Evolutionary conservation across 2,329 filamentous ascomycete genomes (phyloP), one percentile per base, ranked within the genome.

Genomic region (Helicocarpus griseus): DNA sequence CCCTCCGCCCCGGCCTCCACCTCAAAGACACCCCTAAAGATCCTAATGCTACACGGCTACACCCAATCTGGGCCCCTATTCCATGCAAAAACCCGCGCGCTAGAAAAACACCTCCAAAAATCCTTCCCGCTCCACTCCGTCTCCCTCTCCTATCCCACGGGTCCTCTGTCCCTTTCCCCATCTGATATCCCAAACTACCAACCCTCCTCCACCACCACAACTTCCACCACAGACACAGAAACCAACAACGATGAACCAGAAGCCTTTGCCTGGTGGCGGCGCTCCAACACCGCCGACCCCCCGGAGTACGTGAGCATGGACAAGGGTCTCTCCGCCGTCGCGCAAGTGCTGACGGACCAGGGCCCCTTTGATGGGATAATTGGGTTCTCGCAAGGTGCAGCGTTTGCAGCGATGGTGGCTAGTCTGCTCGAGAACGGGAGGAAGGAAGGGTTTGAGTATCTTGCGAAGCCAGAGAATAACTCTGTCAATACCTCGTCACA

Each of bases 1-100:
- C 21, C 45, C 36, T 21, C 24, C 35, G 11, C 13, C 36, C 29
- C 24, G 36, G 11, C 13, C 21, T 24, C 45, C 38, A 11, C 35
- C 21, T 22, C 51, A 4, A 19, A 50, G 48, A 21, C 48, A 33
- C 65, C 68, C 6, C 65, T 75, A 51, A 87, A 83, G 68, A 83
- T 90, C 56, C 74, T 90, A 41, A 88, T 89, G 85, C 77, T 90
- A 26, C 86, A 90, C 62, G 86, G 91, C 69, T 96, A 83, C 78
- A 95, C 91, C 6, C 91, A 97, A 75, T 94, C 87, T 26, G 89
- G 90, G 3, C 70, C 83, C 3, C 75, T 89, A 56, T 96, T 96
- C 79, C 85, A 82, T 65, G 80, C 85, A 67, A 96, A 96, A 73
- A 94, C 88, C 43, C 87, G 89, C 67, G 88, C 88, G 9, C 76